Percentiles rank a stretch among this genome's conserved stretches.
Evolutionary conservation across 192 early-diverging fungal genomes (phyloP).

Genomic region (Geranomyces variabilis): DNA sequence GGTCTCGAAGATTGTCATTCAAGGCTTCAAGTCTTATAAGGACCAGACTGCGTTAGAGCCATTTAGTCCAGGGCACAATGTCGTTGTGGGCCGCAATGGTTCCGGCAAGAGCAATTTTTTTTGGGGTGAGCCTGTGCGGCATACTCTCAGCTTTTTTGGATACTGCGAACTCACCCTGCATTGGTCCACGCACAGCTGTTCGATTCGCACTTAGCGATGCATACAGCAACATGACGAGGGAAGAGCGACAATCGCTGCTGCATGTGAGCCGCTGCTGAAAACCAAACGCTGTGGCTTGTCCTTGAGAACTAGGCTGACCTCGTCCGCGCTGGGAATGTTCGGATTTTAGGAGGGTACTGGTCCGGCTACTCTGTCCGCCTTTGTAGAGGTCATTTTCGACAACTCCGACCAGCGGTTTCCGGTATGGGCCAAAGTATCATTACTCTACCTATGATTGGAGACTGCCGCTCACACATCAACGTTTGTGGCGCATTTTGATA

Average conservation of each 20-base stretch:
- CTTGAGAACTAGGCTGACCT: neutral
- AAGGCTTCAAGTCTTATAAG: constrained; percentile 99
- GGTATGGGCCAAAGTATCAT: constrained; percentile 46
- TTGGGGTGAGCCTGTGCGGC: constrained; percentile 60
- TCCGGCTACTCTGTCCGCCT: constrained; percentile 90
- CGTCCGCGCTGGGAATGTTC: neutral
- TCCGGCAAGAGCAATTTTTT: constrained; percentile 99
- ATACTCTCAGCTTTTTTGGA: too few relatives aligned
- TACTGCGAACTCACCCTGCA: neutral
- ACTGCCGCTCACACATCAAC: too few relatives aligned
- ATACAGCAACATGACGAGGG: constrained; percentile 87
- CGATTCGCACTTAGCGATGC: constrained; percentile 96
- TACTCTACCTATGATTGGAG: constrained; percentile 5
- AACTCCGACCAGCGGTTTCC: constrained; percentile 95
- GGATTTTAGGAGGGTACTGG: constrained; percentile 83
- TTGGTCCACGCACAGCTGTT: constrained; percentile 65
- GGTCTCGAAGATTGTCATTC: constrained; percentile 78
- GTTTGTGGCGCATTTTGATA: constrained; percentile 21
- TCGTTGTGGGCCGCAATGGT: constrained; percentile 96
- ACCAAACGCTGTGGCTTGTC: neutral
- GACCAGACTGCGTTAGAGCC: constrained; percentile 93
- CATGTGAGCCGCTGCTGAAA: constrained; percentile 61
- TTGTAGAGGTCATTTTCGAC: constrained; percentile 95
- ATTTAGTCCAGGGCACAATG: constrained; percentile 92
- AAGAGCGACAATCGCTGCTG: constrained; percentile 90